A percentile compares a stretch with the other conserved stretches of the same genome.
Evolutionary conservation across 257 asterid species (phyloP).

Genomic region (Lycium ferocissimum): DNA sequence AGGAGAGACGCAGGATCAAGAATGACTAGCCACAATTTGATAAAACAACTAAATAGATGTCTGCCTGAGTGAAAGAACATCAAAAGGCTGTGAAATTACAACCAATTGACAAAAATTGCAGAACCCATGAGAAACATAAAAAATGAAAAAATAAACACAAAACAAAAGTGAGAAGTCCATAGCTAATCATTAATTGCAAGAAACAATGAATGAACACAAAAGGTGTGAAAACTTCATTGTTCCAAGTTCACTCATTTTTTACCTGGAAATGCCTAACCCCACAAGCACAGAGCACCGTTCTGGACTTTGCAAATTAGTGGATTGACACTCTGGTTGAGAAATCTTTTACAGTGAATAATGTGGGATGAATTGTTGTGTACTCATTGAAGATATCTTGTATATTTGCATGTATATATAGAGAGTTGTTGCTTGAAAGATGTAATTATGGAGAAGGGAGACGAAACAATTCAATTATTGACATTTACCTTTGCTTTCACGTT

Average conservation of each 20-base stretch:
- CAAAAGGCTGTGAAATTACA: not conserved
- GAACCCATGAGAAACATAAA: not conserved
- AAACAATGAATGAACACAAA: constrained; percentile 15
- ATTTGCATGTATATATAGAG: not conserved
- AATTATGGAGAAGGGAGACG: not conserved
- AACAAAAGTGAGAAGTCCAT: not conserved
- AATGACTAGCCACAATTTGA: not conserved
- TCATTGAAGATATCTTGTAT: not conserved
- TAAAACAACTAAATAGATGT: not conserved
- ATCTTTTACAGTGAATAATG: not conserved
- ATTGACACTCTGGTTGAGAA: not conserved
- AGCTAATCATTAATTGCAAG: not conserved
- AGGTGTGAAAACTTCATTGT: not conserved
- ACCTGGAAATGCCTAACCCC: constrained; percentile 20
- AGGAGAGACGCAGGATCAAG: not conserved
- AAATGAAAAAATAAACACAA: not conserved
- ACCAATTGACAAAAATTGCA: not conserved
- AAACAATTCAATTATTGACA: not conserved
- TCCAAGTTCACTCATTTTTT: not conserved
- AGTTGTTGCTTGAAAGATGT: constrained; percentile 20
- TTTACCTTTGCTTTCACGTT: constrained; percentile 23
- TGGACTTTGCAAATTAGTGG: not conserved
- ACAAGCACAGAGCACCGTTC: not conserved
- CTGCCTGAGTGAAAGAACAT: not conserved
- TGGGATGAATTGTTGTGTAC: not conserved